Conservation (phyloP, 179 eudicot species). For the Monotropa hypopitys region DNA sequence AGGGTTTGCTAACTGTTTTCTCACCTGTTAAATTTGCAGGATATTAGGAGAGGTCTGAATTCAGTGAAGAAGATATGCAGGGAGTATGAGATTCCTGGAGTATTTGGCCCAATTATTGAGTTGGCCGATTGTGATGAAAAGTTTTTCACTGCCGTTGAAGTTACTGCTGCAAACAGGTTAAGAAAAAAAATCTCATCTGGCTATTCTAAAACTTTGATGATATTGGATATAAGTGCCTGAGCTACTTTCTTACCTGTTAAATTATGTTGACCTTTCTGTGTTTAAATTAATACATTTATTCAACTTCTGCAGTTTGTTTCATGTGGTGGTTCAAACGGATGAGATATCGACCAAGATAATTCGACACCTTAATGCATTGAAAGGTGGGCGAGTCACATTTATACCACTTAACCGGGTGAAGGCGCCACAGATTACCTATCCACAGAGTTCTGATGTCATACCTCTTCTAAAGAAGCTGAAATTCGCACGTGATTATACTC, state of each 20-base stretch:
- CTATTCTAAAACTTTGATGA: background rate
- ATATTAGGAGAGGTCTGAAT: conserved; percentile 79
- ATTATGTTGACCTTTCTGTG: background rate
- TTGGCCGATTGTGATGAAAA: conserved; percentile 89
- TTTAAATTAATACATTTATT: background rate
- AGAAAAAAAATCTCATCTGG: background rate
- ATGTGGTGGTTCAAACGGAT: conserved; percentile 87
- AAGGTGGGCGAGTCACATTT: conserved; percentile 94
- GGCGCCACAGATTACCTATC: conserved; percentile 60
- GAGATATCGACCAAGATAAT: conserved; percentile 78
- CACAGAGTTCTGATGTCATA: conserved; percentile 66
- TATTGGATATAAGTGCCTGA: background rate
- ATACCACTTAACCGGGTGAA: conserved; percentile 93
- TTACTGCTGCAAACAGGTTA: conserved; percentile 98
- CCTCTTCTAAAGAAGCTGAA: conserved; percentile 69
- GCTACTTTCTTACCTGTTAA: background rate
- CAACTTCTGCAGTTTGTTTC: conserved; percentile 67
- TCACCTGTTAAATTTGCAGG: too few relatives aligned
- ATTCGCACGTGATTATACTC: conserved; percentile 29
- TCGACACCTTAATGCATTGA: conserved; percentile 55
- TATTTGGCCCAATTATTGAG: conserved; percentile 81
- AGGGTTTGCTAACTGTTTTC: background rate
- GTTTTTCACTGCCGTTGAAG: conserved; percentile 97
- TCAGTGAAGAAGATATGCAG: conserved; percentile 61
- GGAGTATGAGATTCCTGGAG: conserved; percentile 47